Base-by-base conservation (phyloP, 1,284 basidiomycete genomes). In the Sanghuangporus sanghuang region DNA sequence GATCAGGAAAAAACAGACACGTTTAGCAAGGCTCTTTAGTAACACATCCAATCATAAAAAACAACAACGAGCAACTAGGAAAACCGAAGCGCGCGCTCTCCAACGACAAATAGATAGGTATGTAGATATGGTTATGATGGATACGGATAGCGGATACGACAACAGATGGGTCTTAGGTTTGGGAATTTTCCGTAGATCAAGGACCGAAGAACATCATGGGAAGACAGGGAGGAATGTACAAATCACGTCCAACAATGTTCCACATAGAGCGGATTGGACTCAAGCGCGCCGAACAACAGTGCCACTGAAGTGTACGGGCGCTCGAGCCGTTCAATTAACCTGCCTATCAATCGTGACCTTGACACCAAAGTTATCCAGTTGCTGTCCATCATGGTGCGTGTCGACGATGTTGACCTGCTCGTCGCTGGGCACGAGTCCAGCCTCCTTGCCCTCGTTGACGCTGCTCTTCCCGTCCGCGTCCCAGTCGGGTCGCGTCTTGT, bases 381-480 rank as follows among this genome's bases (percentile, higher is more conserved):
- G 64, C 70, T 71, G 66, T 18, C 7, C 12, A 67, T 69, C 65
- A 70, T 70, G 68, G 63, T 67, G 67, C n/a, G 59, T 57, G 56
- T 62, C 57, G 21, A 62, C 64, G 32, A 65, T 62, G 42, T 65
- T 65, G 27, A 63, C 65, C 23, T 66, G 35, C 1, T 66, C 62
- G 35, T 66, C 65, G 36, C 55, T 60, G 39, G 76, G 73, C 54
- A 78, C 72, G 6, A 74, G 70, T 27, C 44, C 44, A 65, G 53
- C 53, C 18, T 77, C 79, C 73, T 83, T 82, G 64, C 73, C 74
- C 44, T 81, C 83, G 56, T 77, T 77, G 50, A 85, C 79, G 67
- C 81, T 83, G 64, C 75, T 78, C 76, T 88, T 87, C 70, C 75
- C 79, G 69, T 86, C 85, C 35, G 68, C 73, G 64, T 79, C 77